Evolutionary conservation across 345 rosid species (phyloP), one percentile per base, ranked within the genome.

Genomic region (Hibiscus syriacus): DNA sequence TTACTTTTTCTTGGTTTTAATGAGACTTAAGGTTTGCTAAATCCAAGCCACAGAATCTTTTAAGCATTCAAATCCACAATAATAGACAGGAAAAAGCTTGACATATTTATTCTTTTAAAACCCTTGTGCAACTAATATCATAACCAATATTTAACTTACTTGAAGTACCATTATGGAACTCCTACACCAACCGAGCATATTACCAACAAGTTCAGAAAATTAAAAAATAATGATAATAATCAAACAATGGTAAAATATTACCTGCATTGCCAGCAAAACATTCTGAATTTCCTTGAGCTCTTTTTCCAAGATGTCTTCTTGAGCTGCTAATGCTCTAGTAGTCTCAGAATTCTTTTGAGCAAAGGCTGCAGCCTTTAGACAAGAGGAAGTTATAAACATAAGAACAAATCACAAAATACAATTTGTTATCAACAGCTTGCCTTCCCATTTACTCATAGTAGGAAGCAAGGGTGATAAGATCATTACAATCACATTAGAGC

Each of bases 211-310:
- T 39, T 29, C 10, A 19, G 25, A 64, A 22, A 49, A 26, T 10
- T 27, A 45, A 8, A 38, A 7, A 36, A 36, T 8, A n/a, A 67
- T n/a, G n/a, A n/a, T n/a, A n/a, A 34, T 27, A 64, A 56, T 43
- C 5, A 11, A 23, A 20, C 16, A 54, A 54, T 49, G 43, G 20
- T 14, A 36, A 5, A 55, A 70, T 55, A 11, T 48, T 69, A 89
- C 99, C 96, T 91, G 99, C 98, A 94, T 91, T 79, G 96, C 98
- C 71, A 94, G 78, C 79, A 94, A 73, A 32, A 94, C 93, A 75
- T 89, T 91, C 66, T 91, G 99, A 80, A 85, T 84, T 83, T 91
- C 99, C 50, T 85, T 87, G 65, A 94, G 86, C 82, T 94, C 99
- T 81, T 84, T 89, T 70, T 94, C 98, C 50, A 94, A 82, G 71